phyloP scores from a whole-genome alignment of 768 basidiomycete species.

The Tylopilus rubrobrunneus region DNA sequence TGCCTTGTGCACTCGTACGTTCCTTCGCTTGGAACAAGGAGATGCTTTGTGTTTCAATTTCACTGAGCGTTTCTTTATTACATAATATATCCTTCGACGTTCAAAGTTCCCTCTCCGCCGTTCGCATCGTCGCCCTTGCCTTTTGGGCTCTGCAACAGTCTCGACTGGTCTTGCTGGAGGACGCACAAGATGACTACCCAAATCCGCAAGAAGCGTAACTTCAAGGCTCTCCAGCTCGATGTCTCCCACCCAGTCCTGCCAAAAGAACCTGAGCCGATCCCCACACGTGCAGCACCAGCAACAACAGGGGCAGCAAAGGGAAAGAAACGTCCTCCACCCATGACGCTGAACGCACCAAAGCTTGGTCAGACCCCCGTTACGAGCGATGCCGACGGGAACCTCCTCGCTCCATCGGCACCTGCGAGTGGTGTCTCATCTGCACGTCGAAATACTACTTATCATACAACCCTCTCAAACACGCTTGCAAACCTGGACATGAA shows the following conservation, averaged over 20 bases:
- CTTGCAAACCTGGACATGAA: constrained; percentile 85
- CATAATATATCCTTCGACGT: constrained; percentile 10
- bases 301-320: constrained; percentile 37
- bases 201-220: constrained; percentile 89
- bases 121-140: constrained; percentile 11
- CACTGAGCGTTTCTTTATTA: constrained; percentile 12
- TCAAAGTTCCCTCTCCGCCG: constrained; percentile 17
- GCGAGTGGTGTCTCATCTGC: constrained; percentile 48
- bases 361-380: constrained; percentile 37
- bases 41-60: too few species aligned
- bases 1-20: not conserved
- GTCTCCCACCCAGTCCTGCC: constrained; percentile 43
- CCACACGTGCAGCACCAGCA: constrained; percentile 45
- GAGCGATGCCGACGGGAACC: constrained; percentile 35
- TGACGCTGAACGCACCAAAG: constrained; percentile 74
- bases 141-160: constrained; percentile 3
- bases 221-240: constrained; percentile 79
- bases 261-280: constrained; percentile 40
- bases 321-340: constrained; percentile 80
- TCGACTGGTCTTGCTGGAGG: constrained; percentile 3
- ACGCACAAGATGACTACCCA: constrained; percentile 31
- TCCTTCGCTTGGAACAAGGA: not conserved
- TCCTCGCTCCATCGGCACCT: constrained; percentile 54
- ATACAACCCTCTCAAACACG: constrained; percentile 75
- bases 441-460: constrained; percentile 62